Base-by-base conservation (phyloP, 805 yeast species). In the Sugiyamaella mastotermitis region DNA sequence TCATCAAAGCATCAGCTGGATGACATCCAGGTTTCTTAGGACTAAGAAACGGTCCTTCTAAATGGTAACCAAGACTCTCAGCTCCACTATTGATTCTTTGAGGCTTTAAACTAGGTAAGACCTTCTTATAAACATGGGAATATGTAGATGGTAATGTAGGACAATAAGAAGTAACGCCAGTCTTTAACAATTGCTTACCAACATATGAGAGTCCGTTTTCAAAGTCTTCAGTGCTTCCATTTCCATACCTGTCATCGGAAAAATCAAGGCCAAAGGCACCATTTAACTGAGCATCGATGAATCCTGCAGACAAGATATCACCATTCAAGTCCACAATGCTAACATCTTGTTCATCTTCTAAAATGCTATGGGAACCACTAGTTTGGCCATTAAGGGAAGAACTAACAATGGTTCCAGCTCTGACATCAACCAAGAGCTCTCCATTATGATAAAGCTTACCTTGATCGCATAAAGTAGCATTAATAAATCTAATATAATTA, bases 1-100 rank as follows among this genome's bases (percentile, higher is more conserved):
- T 63, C 25, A 62, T 66, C 43, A 71, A 60, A n/a, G 74, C 66
- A 45, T 70, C 74, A 23, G 57, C 62, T 4, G 74, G 75, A 47
- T 71, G 76, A 46, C 75, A 71, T 2, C 76, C 76, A 42, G 71
- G 71, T 53, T 71, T 71, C 42, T 59, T 50, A 26, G 61, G 55
- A 38, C 68, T 71, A 42, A 75, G 66, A 50, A 74, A 73, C 5
- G 80, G 80, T 4, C 80, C 80, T 47, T 75, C 80, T 27, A 71
- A 56, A 50, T 75, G 80, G n/a, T 76, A 76, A 8, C 80, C 80
- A 40, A 75, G 56, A 31, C 41, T 43, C 30, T 53, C 58, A 5
- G 58, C 55, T 11, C 54, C 51, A 20, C 31, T 44, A 23, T 47
- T 20, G 2, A 55, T 46, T 25, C 73, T 53, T 9, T 62, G 53